phyloP scores from a whole-genome alignment of 495 filamentous ascomycete genomes.

The Hypoxylon intermedium region DNA sequence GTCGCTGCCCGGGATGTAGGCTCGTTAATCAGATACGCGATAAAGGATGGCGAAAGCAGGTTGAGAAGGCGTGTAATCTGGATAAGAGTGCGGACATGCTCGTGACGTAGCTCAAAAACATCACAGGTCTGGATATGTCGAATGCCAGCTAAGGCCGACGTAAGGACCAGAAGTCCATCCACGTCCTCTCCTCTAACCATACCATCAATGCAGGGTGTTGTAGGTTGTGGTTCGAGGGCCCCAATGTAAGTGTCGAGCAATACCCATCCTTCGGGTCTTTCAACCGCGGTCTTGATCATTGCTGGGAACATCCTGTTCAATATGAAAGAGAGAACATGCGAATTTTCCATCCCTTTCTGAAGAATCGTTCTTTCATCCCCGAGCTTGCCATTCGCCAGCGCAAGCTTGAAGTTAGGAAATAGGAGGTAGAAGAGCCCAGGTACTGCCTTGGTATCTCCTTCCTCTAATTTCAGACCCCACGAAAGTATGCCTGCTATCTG shows the following conservation, averaged over 20 bases:
- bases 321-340: conserved; percentile 52
- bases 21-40: conserved; percentile 38
- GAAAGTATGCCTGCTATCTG: conserved; percentile 57
- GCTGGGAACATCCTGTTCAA: conserved; percentile 53
- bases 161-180: conserved; percentile 26
- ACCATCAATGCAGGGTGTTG: conserved; percentile 33
- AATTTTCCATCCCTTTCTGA: conserved; percentile 48
- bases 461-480: conserved; percentile 55
- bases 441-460: conserved; percentile 49
- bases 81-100: conserved; percentile 27
- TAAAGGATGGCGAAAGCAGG: conserved; percentile 34
- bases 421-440: conserved; percentile 59
- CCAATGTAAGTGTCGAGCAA: conserved; percentile 50
- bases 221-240: conserved; percentile 41
- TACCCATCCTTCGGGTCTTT: conserved; percentile 39
- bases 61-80: conserved; percentile 32
- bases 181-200: conserved; percentile 38
- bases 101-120: conserved; percentile 3
- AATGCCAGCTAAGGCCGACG: conserved; percentile 19
- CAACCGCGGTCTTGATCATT: conserved; percentile 41
- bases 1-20: conserved; percentile 20
- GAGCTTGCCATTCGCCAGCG: conserved; percentile 51
- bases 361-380: conserved; percentile 49
- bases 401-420: conserved; percentile 58
- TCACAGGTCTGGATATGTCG: conserved; percentile 13